These are phyloP conservation scores for Rhizophagus sp. DNA, from an alignment of 192 early-diverging fungal species.

Conservation along the genomic window DNA sequence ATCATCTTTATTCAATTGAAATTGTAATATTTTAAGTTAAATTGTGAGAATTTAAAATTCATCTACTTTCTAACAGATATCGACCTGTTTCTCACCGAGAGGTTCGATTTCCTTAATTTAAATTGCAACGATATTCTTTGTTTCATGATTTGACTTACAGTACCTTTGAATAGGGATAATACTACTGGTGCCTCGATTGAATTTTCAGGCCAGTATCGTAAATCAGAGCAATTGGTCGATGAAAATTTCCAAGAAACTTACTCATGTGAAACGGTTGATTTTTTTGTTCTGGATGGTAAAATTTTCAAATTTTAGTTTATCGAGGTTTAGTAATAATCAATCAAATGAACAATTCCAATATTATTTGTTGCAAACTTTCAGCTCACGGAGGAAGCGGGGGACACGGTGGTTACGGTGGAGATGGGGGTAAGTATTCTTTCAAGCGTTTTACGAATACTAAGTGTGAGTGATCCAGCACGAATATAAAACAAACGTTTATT, in stretches of 20 bases:
- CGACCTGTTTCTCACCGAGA: conserved; percentile 6
- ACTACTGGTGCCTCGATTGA: conserved; percentile 11
- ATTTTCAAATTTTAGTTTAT: neutral
- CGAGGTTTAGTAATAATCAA: neutral
- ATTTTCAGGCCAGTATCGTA: conserved; percentile 7
- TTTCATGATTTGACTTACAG: conserved; percentile 12
- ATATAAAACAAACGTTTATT: conserved; percentile 13
- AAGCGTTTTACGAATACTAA: conserved; percentile 10
- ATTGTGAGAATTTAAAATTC: neutral
- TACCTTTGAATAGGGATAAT: conserved; percentile 16
- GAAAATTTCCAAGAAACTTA: conserved; percentile 1
- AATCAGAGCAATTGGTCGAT: neutral
- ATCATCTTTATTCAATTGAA: conserved; percentile 12
- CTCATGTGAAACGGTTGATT: conserved; percentile 8
- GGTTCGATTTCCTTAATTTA: conserved; percentile 15
- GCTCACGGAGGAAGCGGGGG: conserved; percentile 23
- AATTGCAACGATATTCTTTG: conserved; percentile 8
- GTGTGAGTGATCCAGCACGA: neutral
- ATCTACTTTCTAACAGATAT: conserved; percentile 20
- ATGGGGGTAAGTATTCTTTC: conserved; percentile 24
- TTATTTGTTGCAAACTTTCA: neutral
- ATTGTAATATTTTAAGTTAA: conserved; percentile 5
- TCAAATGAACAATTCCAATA: neutral
- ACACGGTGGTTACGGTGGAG: conserved; percentile 18
- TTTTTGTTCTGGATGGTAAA: conserved; percentile 15